Evolutionary conservation across 2,329 filamentous ascomycete genomes (phyloP).

Genomic region (Microsporum ferrugineum): DNA sequence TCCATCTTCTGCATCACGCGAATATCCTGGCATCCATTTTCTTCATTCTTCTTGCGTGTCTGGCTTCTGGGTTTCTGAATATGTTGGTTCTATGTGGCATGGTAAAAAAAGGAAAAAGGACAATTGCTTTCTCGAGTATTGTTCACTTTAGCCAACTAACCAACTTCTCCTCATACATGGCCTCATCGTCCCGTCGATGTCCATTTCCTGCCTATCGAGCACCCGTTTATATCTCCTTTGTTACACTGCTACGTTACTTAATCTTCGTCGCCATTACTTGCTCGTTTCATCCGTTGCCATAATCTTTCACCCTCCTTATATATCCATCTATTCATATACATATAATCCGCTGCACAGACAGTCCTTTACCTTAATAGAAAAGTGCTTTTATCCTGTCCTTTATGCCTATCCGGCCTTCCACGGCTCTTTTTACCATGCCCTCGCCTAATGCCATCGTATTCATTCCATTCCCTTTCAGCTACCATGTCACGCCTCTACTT

Average conservation of each 20-base stretch:
- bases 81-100: neutral
- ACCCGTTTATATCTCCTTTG: neutral
- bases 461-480: neutral
- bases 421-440: neutral
- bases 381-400: neutral
- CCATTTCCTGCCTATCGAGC: neutral
- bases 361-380: neutral
- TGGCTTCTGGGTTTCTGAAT: neutral
- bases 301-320: neutral
- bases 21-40: neutral
- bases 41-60: neutral
- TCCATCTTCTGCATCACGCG: neutral
- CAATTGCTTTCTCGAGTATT: neutral
- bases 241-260: neutral
- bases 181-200: neutral
- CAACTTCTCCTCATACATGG: neutral
- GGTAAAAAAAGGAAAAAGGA: neutral
- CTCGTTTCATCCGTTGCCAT: neutral
- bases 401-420: neutral
- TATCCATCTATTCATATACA: neutral
- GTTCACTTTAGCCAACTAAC: neutral
- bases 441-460: neutral
- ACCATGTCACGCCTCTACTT: neutral
- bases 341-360: neutral
- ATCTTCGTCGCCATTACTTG: neutral